These are phyloP conservation scores for Cladosporium sp. DNA, from an alignment of 2,329 filamentous ascomycete species.

Conservation along the genomic window DNA sequence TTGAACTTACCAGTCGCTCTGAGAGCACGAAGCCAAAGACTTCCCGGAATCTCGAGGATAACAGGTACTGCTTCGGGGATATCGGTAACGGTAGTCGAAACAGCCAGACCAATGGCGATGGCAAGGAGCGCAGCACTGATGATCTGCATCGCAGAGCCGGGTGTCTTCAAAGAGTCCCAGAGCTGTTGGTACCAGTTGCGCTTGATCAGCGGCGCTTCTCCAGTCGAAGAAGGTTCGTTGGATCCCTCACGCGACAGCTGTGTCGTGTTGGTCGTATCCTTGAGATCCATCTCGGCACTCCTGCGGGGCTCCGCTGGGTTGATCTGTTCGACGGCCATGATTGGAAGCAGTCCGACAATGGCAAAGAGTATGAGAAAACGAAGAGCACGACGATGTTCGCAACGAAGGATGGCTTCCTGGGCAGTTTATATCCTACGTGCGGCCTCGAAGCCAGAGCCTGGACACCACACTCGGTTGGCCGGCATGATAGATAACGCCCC, in stretches of 20 bases:
- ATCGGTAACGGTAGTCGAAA: conserved; percentile 47
- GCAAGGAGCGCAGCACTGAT: conserved; percentile 53
- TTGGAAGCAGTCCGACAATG: background rate
- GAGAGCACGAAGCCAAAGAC: conserved; percentile 54
- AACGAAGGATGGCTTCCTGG: background rate
- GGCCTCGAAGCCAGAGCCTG: background rate
- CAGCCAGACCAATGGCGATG: conserved; percentile 53
- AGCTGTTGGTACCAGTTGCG: conserved; percentile 30
- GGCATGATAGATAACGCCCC: conserved; percentile 18
- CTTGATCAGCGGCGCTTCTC: conserved; percentile 5
- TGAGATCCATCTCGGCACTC: conserved; percentile 1
- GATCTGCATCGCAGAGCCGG: conserved; percentile 54
- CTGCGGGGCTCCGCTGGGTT: conserved; percentile 5
- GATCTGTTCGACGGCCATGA: conserved; percentile 21
- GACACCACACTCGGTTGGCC: background rate
- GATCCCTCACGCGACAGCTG: conserved; percentile 14
- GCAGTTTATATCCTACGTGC: conserved; percentile 12
- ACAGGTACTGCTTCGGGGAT: conserved; percentile 48
- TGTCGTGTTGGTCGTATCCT: conserved; percentile 7
- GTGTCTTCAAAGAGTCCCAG: conserved; percentile 44
- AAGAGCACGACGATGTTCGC: background rate
- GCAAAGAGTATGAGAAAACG: background rate
- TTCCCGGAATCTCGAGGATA: conserved; percentile 53
- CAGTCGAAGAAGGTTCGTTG: conserved; percentile 7
- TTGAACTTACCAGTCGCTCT: conserved; percentile 45